A percentile compares a stretch with the other conserved stretches of the same genome.
Conservation (phyloP, 2,329 filamentous ascomycete genomes). For the Fusarium multiceps region DNA sequence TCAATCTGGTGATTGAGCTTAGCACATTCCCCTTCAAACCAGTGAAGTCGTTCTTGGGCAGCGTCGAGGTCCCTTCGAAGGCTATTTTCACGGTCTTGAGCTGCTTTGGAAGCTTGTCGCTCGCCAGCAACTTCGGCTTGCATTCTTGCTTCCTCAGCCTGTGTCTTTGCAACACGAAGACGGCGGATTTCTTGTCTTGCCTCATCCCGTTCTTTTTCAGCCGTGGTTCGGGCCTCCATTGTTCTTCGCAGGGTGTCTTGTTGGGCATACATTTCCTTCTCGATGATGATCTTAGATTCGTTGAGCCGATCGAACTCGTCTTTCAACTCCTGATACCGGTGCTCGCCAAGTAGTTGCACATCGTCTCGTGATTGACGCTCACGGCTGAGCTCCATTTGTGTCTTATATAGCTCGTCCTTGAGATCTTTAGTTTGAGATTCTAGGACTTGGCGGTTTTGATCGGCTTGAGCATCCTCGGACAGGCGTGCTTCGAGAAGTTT, state of each 20-base stretch:
- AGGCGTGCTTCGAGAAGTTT: conserved; percentile 87
- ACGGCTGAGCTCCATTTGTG: conserved; percentile 88
- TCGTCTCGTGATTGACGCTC: conserved; percentile 95
- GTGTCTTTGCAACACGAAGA: conserved; percentile 83
- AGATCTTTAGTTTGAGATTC: conserved; percentile 89
- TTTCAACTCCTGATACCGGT: conserved; percentile 84
- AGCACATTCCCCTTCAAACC: conserved; percentile 82
- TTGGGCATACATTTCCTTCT: conserved; percentile 96
- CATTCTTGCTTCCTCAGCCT: conserved; percentile 85
- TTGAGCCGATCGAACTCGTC: conserved; percentile 89
- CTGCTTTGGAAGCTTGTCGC: conserved; percentile 79
- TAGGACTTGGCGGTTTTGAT: conserved; percentile 82
- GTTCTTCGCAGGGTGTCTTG: conserved; percentile 90
- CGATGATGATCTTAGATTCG: conserved; percentile 95
- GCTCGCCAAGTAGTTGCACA: conserved; percentile 88
- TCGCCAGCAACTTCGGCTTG: conserved; percentile 86
- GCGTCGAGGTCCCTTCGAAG: conserved; percentile 83
- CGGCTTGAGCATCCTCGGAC: conserved; percentile 87
- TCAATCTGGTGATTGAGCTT: conserved; percentile 84
- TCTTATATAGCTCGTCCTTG: conserved; percentile 84
- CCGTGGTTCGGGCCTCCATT: conserved; percentile 80
- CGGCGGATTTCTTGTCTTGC: conserved; percentile 86
- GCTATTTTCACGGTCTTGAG: conserved; percentile 81
- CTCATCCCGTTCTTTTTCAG: conserved; percentile 89
- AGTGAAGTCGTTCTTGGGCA: conserved; percentile 78